Percentiles rank a stretch among this genome's conserved stretches.
Evolutionary conservation across 2,329 filamentous ascomycete genomes (phyloP).

Genomic region (Xylariaceae sp.): DNA sequence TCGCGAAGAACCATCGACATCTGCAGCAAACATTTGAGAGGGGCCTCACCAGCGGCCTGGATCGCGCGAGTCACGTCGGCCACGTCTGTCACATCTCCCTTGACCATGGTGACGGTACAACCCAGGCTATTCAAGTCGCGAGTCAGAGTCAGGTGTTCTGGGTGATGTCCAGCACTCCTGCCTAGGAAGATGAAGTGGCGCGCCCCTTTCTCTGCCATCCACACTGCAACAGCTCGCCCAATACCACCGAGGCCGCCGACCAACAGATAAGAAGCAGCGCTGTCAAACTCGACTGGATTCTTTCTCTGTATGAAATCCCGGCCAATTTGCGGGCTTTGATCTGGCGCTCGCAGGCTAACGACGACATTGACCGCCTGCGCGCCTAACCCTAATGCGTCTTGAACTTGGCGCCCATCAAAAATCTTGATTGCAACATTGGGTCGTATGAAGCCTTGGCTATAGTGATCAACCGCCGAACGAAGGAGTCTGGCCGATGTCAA

Average conservation of each 20-base stretch:
- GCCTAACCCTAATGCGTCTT: too few species aligned
- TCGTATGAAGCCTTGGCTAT: too few species aligned
- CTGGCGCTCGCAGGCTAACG: too few species aligned
- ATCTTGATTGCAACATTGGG: too few species aligned
- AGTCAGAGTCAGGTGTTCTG: slow-evolving; percentile 25
- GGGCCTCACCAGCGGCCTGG: neutral
- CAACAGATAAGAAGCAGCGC: slow-evolving; percentile 39
- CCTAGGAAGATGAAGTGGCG: slow-evolving; percentile 48
- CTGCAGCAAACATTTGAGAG: slow-evolving; percentile 30
- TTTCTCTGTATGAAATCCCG: neutral
- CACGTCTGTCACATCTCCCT: slow-evolving; percentile 29
- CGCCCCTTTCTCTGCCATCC: slow-evolving; percentile 48
- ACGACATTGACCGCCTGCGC: too few species aligned
- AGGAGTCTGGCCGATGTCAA: too few species aligned
- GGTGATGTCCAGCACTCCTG: slow-evolving; percentile 36
- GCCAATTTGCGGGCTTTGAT: neutral
- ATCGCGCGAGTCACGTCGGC: slow-evolving; percentile 26
- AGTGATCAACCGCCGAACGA: too few species aligned
- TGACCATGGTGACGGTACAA: slow-evolving; percentile 24
- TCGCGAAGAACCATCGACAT: slow-evolving; percentile 38
- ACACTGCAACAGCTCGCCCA: slow-evolving; percentile 37
- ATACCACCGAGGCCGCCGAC: slow-evolving; percentile 44
- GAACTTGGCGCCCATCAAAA: too few species aligned
- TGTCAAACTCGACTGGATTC: slow-evolving; percentile 17
- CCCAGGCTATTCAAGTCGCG: slow-evolving; percentile 35